Conservation (phyloP, 306 rosid genomes). For the Quercus alba region DNA sequence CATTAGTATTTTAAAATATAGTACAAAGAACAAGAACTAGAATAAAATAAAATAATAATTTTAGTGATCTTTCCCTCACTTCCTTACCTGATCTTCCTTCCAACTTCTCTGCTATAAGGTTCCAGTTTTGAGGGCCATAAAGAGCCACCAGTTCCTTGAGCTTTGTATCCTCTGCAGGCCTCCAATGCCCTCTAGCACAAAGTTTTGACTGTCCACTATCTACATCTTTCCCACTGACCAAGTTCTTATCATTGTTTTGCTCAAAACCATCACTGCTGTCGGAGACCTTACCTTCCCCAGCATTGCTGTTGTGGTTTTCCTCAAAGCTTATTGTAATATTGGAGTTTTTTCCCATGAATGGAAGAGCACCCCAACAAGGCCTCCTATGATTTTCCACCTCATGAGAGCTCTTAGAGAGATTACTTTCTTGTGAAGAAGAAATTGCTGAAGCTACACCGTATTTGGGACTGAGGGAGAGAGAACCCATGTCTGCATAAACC, state of each 20-base stretch:
- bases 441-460: slow-evolving; percentile 32
- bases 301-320: slow-evolving; percentile 34
- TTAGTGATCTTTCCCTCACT: not conserved
- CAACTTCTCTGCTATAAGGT: slow-evolving; percentile 88
- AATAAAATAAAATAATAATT: not conserved
- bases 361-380: slow-evolving; percentile 43
- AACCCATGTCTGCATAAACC: slow-evolving; percentile 62
- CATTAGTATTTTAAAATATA: not conserved
- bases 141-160: slow-evolving; percentile 89
- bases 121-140: slow-evolving; percentile 99
- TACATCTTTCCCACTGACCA: slow-evolving; percentile 36
- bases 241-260: slow-evolving; percentile 42
- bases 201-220: slow-evolving; percentile 68
- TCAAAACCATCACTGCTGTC: slow-evolving; percentile 48
- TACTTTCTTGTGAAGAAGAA: slow-evolving; percentile 52
- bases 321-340: slow-evolving; percentile 39
- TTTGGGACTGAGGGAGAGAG: slow-evolving; percentile 64
- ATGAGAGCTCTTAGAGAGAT: slow-evolving; percentile 24
- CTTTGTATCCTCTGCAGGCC: slow-evolving; percentile 96
- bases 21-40: not conserved
- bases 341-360: slow-evolving; percentile 30
- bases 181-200: slow-evolving; percentile 98
- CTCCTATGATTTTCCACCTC: slow-evolving; percentile 33
- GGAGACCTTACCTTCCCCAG: slow-evolving; percentile 42
- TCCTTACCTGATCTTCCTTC: slow-evolving; percentile 95